phyloP scores from a whole-genome alignment of 352 stramenopile genomes.

The Globisporangium middletonii region DNA sequence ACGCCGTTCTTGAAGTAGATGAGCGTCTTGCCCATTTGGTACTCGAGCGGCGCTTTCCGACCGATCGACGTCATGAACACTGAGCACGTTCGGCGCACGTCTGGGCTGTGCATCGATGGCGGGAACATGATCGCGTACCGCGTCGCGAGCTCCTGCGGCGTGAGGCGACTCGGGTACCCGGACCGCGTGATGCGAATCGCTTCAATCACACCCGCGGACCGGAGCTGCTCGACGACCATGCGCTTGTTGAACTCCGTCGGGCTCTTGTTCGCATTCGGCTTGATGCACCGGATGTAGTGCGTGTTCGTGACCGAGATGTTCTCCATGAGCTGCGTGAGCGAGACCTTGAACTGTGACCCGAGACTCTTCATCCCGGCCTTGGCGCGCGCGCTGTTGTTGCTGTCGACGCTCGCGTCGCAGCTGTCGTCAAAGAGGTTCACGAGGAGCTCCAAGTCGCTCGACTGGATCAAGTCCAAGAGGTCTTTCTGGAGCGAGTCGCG shows the following conservation, averaged over 20 bases:
- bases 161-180: constrained; percentile 90
- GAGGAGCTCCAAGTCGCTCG: constrained; percentile 59
- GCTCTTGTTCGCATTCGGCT: constrained; percentile 86
- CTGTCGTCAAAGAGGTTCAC: constrained; percentile 70
- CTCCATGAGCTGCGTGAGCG: constrained; percentile 77
- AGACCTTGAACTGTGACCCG: constrained; percentile 82
- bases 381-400: constrained; percentile 29
- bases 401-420: constrained; percentile 24
- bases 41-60: constrained; percentile 79
- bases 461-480: constrained; percentile 85
- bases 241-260: constrained; percentile 84
- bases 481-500: constrained; percentile 94
- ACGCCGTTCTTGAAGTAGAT: constrained; percentile 96
- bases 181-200: constrained; percentile 90
- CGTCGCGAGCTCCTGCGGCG: constrained; percentile 69
- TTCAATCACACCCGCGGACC: constrained; percentile 89
- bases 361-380: constrained; percentile 73
- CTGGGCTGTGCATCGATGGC: constrained; percentile 78
- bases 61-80: constrained; percentile 82
- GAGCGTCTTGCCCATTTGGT: constrained; percentile 91
- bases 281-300: constrained; percentile 88
- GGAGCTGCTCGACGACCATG: constrained; percentile 89
- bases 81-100: constrained; percentile 67
- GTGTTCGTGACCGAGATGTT: constrained; percentile 82
- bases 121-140: constrained; percentile 88